Base-by-base conservation (phyloP, 345 rosid species). In the Carallia brachiata region DNA sequence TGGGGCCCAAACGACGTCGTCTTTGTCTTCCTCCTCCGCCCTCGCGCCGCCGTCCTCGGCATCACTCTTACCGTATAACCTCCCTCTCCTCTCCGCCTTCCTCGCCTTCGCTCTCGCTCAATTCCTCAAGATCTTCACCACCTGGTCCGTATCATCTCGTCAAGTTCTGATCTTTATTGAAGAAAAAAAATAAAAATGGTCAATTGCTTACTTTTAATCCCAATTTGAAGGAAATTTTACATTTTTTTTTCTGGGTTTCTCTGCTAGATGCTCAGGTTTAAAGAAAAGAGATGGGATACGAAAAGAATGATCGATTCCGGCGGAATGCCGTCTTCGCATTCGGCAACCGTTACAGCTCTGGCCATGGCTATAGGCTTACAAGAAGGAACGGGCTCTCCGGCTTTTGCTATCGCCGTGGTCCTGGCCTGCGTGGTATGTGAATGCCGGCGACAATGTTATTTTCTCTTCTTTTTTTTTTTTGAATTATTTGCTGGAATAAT, bases 101-200 rank as follows among this genome's bases (percentile, higher is more conserved):
- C 91, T 89, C n/a, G 91, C 97, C 52, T 89, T 86, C 82, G 91
- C 97, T 36, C 77, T 91, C 34, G 97, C 97, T 67, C 96, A 91
- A 75, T 86, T 89, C 83, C 96, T 91, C 81, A 91, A 91, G 85
- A 71, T 91, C 78, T 91, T 91, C 86, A 91, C 96, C 68, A 82
- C 89, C 80, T 89, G 97, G 94, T 89, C 78, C 52, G 30, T 55
- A 8, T 36, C 74, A 17, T 62, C 75, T 7, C 16, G 40, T 10
- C 37, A 67, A 16, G 18, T 36, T 53, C 9, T 67, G 0, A 27
- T 4, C 18, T 9, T 58, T 36, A 47, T 9, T 7, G 59, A 55
- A 12, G 59, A 7, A 44, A 12, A 44, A 44, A 44, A 2, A 12
- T 1, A 32, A 32, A 32, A 32, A 32, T 44, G 0, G 50, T 44